phyloP scores from a whole-genome alignment of 768 basidiomycete species.

The Boletus subparvulus region DNA sequence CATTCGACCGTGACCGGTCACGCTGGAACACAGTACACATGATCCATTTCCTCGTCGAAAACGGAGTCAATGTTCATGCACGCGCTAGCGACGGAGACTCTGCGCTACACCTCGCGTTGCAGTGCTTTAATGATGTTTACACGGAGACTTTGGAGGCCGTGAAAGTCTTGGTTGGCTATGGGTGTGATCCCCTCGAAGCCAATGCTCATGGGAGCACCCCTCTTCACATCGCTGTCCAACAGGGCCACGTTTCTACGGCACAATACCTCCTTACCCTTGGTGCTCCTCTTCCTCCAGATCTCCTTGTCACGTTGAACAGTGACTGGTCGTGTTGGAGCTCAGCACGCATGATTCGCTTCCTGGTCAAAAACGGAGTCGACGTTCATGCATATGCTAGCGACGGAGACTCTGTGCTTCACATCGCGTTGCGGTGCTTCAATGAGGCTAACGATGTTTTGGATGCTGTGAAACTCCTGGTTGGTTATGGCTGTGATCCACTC shows the following conservation, averaged over 20 bases:
- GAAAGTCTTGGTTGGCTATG: neutral
- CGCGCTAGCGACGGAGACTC: neutral
- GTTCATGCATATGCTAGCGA: neutral
- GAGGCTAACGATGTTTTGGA: neutral
- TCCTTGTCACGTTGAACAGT: no score
- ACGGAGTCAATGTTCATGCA: neutral
- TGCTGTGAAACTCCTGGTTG: neutral
- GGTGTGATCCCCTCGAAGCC: neutral
- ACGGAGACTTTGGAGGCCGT: neutral
- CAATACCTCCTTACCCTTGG: neutral
- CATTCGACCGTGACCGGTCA: no score
- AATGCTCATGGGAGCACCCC: neutral
- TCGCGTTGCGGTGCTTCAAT: neutral
- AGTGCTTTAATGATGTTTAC: neutral
- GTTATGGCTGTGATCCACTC: neutral
- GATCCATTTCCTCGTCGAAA: neutral
- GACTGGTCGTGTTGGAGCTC: no score
- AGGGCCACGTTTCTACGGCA: neutral
- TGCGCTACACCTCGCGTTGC: neutral
- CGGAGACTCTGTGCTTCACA: neutral
- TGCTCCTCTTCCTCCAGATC: no score
- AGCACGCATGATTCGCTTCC: neutral
- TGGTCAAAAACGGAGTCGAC: neutral
- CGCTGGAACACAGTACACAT: neutral
- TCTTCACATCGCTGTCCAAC: neutral